Evolutionary conservation across 202 grass and related monocot genomes (phyloP), one percentile per base, ranked within the genome.

Genomic region (Zizania palustris): DNA sequence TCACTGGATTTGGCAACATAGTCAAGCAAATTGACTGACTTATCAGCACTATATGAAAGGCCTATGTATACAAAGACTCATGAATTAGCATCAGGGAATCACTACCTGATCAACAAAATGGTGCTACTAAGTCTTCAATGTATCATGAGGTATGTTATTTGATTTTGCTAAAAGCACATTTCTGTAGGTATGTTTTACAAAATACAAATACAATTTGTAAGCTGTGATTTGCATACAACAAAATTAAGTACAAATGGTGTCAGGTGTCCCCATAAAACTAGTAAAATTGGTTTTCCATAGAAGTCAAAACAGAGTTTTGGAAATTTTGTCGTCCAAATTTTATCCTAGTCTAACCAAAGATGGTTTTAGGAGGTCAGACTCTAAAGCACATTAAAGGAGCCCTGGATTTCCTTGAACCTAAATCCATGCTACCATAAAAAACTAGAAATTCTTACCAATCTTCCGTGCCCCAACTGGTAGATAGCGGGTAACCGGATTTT

Each of bases 401-500:
- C 19, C 7, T 55, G 7, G 2, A 55, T 55, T 55, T 55, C 18
- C 7, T 55, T 55, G 19, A 4, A 55, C 51, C 7, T 55, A 50
- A 6, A 50, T 16, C 14, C 14, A 50, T 13, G 16, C 50, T 19
- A 19, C 16, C 15, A 54, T n/a, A 28, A 69, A 74, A 56, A 1
- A 60, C 35, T 36, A 60, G 0, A 72, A 40, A 75, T 57, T 77
- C 65, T 77, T 71, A 98, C 95, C 95, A 74, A 98, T 94, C 73
- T 90, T 98, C 41, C 74, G 69, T 53, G 89, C 83, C 43, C 89
- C 87, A 75, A 90, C 83, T 73, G 95, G 95, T 71, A 98, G 72
- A 78, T 95, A 83, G 6, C 83, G 89, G 41, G 89, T 87, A 60
- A 98, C 91, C 83, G 91, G 95, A 85, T 95, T 98, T 86, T 98